Evolutionary conservation across 495 filamentous ascomycete species (phyloP), one percentile per base, ranked within the genome.

Genomic region (Tuber aestivum): DNA sequence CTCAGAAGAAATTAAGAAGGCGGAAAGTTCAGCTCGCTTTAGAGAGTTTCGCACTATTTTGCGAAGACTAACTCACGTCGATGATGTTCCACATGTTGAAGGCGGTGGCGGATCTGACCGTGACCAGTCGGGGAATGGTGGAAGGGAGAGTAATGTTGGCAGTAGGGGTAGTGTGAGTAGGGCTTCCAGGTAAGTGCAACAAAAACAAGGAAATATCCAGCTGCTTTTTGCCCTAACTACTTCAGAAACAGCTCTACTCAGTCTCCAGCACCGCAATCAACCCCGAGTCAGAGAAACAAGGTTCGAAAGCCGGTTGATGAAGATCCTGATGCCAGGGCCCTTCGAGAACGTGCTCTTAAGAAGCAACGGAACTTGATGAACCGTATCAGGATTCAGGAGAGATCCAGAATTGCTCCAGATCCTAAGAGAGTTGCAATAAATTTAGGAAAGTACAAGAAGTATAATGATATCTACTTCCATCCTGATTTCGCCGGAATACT

Each of bases 381-480:
- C 16, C 72, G 80, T 21, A 65, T 40, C 21, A 76, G 40, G 50
- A 21, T 23, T 6, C 50, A 77, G 16, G 38, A 37, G 20, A 44
- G 50, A 35, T 74, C 65, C 35, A 65, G 20, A 21, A 65, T 18
- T 44, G 78, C 74, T 18, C 42, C n/a, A 1, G 70, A 68, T 27
- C 61, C 38, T 0, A 23, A 18, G 23, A 75, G 73, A 40, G n/a
- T 80, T 23, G 65, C 44, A 12, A 75, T 82, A 69, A 82, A 82
- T 23, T 40, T 75, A 21, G 81, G 81, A 20, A 77, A 80, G 23
- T 80, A 81, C 70, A 74, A 38, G 27, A 82, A 69, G 48, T 14
- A 78, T 21, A 72, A 72, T 21, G 75, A 78, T 42, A 87, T 92
- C 70, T 87, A 85, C 72, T 83, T 92, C 40, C 81, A 88, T 72